phyloP scores from a whole-genome alignment of 2,329 filamentous ascomycete genomes.

The Rhynchosporium graminicola region DNA sequence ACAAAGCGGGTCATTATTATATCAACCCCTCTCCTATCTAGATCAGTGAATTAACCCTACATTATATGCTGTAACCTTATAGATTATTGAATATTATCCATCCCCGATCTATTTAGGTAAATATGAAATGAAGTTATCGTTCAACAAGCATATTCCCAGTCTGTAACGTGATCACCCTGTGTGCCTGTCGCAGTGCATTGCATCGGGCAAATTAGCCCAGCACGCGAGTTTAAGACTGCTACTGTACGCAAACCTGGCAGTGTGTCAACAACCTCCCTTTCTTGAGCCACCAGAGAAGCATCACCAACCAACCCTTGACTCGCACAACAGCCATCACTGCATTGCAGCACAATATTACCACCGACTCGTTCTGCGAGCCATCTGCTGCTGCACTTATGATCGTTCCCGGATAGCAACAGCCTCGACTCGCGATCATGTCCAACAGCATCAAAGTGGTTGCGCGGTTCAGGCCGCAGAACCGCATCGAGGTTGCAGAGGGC shows the following conservation, averaged over 20 bases:
- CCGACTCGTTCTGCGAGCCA: constrained; percentile 21
- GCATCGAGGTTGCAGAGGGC: constrained; percentile 84
- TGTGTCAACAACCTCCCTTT: constrained; percentile 40
- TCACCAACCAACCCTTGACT: background rate
- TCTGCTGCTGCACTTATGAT: constrained; percentile 36
- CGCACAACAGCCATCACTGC: background rate
- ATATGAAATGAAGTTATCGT: background rate
- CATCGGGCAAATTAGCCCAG: constrained; percentile 28
- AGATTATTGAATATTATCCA: background rate
- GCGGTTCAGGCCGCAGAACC: constrained; percentile 96
- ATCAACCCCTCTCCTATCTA: background rate
- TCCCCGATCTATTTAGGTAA: background rate
- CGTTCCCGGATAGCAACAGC: constrained; percentile 32
- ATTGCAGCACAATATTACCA: constrained; percentile 10
- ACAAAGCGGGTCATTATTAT: background rate
- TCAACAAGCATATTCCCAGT: constrained; percentile 23
- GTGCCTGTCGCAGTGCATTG: constrained; percentile 15
- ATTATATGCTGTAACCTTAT: background rate
- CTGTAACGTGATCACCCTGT: constrained; percentile 32
- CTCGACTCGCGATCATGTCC: constrained; percentile 41
- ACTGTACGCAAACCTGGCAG: constrained; percentile 24
- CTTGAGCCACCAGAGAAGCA: constrained; percentile 15
- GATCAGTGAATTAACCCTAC: background rate
- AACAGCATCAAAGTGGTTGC: constrained; percentile 86
- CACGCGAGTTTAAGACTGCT: constrained; percentile 29